Base-by-base conservation (phyloP, 768 basidiomycete species). In the Tylopilus intermedius region DNA sequence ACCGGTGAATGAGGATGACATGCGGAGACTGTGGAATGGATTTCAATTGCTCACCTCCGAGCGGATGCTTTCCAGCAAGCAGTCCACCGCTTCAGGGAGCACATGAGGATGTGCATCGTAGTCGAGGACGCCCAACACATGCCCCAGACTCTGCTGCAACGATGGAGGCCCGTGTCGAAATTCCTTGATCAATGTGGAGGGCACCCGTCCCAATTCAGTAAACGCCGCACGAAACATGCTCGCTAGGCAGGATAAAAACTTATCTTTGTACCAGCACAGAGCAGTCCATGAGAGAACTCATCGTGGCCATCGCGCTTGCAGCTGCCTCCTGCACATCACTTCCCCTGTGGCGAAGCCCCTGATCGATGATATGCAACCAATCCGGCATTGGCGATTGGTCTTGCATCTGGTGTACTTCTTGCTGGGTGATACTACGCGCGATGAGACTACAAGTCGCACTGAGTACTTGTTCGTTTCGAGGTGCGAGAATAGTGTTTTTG, bases 401-500 rank as follows among this genome's bases (percentile, higher is more conserved):
- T 46, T 71, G 63, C 13, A 71, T 55, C 21, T 52, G 52, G n/a
- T 71, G 68, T 51, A 79, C 72, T 59, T 87, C 84, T 6, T 71
- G 67, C 14, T 67, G 61, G n/a, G 88, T 84, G 32, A 91, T 72
- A 45, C 82, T 79, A 30, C 71, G 76, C 15, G 82, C 79, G 48
- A 96, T 80, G 40, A 94, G 70, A 21, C 76, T 70, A 64, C 91
- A 94, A 22, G 84, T 79, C 2, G 90, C 84, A 35, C 80, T 73
- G 14, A 87, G 80, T 37, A 93, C 71, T 38, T 86, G 76, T 46
- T 89, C 84, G 59, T 88, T 88, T 29, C 86, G 79, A 48, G 83
- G 75, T 3, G 83, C 80, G 26, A 80, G 73, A 30, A 94, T 67
- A 8, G 76, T 68, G n/a, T 76, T 72, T 39, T 81, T 74, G 0